Evolutionary conservation across 257 asterid genomes (phyloP).

Genomic region (Nicotiana knightiana): DNA sequence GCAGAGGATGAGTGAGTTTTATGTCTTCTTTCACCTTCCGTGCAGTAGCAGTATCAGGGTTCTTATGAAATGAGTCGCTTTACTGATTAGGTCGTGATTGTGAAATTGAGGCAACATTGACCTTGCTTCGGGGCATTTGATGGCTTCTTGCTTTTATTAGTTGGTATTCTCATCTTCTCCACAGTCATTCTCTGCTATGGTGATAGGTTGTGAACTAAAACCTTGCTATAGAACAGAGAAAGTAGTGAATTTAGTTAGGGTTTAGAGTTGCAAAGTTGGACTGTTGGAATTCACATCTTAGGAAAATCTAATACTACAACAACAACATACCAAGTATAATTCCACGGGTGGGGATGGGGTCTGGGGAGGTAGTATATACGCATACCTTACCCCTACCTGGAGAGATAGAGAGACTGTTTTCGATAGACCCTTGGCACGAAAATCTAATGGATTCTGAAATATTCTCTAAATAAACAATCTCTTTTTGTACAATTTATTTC

Average conservation of each 20-base stretch:
- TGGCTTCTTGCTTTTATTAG: not conserved
- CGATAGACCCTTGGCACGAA: too few species aligned
- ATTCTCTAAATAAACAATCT: too few species aligned
- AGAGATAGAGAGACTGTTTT: too few species aligned
- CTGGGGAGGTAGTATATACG: too few species aligned
- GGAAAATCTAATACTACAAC: not conserved
- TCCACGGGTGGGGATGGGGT: too few species aligned
- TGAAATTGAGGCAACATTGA: not conserved
- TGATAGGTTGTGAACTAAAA: not conserved
- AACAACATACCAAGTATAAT: too few species aligned
- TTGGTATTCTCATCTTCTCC: conserved; percentile 4
- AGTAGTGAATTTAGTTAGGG: not conserved
- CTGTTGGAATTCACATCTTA: not conserved
- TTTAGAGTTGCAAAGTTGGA: not conserved
- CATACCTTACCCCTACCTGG: too few species aligned
- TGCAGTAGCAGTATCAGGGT: not conserved
- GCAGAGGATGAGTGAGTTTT: conserved; percentile 97
- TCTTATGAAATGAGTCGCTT: not conserved
- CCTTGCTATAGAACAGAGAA: conserved; percentile 2
- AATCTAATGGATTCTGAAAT: not conserved
- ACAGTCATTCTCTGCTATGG: not conserved
- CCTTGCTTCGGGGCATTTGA: not conserved
- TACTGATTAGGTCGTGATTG: not conserved
- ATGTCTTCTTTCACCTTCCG: conserved; percentile 31
- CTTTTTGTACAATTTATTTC: not conserved